Conservation (phyloP, 495 filamentous ascomycete genomes). For the Lichina pygmaea region DNA sequence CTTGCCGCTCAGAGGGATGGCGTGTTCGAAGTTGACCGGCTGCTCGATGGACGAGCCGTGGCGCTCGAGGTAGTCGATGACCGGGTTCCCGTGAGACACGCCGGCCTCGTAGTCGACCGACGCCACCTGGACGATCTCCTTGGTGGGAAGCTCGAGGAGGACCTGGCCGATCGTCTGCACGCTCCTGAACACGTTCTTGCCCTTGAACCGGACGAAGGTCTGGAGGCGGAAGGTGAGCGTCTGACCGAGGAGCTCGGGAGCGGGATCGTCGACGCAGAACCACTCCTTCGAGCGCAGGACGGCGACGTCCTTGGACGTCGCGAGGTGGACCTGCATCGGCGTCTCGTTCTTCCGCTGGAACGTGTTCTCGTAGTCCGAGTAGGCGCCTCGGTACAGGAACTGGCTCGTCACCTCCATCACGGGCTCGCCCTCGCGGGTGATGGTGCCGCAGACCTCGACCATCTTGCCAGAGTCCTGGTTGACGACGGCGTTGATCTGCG, state of each 20-base stretch:
- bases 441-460: slow-evolving; percentile 95
- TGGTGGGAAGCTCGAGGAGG: slow-evolving; percentile 80
- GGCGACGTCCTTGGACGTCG: slow-evolving; percentile 67
- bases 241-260: slow-evolving; percentile 65
- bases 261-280: slow-evolving; percentile 62
- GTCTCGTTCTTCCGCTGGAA: slow-evolving; percentile 94
- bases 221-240: slow-evolving; percentile 92
- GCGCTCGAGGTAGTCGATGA: slow-evolving; percentile 83
- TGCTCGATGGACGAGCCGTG: slow-evolving; percentile 87
- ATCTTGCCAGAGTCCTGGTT: slow-evolving; percentile 98
- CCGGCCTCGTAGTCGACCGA: slow-evolving; percentile 85
- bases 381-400: slow-evolving; percentile 83
- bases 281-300: slow-evolving; percentile 89
- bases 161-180: slow-evolving; percentile 88
- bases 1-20: slow-evolving; percentile 85
- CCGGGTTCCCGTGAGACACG: slow-evolving; percentile 77
- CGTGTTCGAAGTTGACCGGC: slow-evolving; percentile 87
- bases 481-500: slow-evolving; percentile 90
- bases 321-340: slow-evolving; percentile 79
- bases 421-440: slow-evolving; percentile 57
- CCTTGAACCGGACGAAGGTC: slow-evolving; percentile 79
- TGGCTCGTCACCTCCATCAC: slow-evolving; percentile 98
- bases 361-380: slow-evolving; percentile 86
- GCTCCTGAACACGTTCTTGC: slow-evolving; percentile 70
- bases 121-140: slow-evolving; percentile 88